These are phyloP conservation scores for Solanum appendiculatum DNA, from an alignment of 257 asterid species.

Conservation along the genomic window DNA sequence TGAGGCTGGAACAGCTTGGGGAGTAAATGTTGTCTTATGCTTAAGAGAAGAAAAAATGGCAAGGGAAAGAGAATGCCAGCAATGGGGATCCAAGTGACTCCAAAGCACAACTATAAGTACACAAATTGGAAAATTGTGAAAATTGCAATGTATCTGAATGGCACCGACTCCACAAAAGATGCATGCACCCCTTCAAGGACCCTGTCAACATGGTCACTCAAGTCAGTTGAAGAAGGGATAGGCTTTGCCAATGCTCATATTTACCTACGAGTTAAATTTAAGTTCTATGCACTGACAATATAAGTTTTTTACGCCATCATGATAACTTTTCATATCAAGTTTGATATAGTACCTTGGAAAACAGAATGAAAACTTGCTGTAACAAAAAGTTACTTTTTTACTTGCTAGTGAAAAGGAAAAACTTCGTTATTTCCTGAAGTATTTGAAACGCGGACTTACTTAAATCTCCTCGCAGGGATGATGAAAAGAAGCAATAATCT, in stretches of 20 bases:
- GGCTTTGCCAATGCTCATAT: not conserved
- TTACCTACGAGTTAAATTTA: not conserved
- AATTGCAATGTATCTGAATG: conserved; percentile 31
- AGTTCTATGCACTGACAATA: not conserved
- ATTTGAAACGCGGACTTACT: conserved; percentile 12
- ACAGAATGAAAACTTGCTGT: not conserved
- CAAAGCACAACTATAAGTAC: conserved; percentile 36
- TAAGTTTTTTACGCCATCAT: not conserved
- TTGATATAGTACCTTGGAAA: not conserved
- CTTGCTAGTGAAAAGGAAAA: not conserved
- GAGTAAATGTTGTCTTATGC: conserved; percentile 34
- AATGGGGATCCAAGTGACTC: conserved; percentile 55
- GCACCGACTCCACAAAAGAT: conserved; percentile 46
- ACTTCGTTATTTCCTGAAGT: not conserved
- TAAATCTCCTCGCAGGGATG: conserved; percentile 34
- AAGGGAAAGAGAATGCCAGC: conserved; percentile 53
- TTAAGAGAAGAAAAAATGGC: conserved; percentile 44
- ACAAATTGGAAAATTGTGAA: conserved; percentile 38
- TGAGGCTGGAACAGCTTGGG: conserved; percentile 33
- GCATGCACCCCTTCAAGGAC: conserved; percentile 36
- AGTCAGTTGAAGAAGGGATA: not conserved
- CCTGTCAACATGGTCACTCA: conserved; percentile 13
- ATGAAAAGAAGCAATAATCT: conserved; percentile 37
- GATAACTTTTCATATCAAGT: not conserved
- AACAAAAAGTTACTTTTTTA: not conserved